Conservation (phyloP, 768 basidiomycete genomes). For the Pulveroboletus sp. region DNA sequence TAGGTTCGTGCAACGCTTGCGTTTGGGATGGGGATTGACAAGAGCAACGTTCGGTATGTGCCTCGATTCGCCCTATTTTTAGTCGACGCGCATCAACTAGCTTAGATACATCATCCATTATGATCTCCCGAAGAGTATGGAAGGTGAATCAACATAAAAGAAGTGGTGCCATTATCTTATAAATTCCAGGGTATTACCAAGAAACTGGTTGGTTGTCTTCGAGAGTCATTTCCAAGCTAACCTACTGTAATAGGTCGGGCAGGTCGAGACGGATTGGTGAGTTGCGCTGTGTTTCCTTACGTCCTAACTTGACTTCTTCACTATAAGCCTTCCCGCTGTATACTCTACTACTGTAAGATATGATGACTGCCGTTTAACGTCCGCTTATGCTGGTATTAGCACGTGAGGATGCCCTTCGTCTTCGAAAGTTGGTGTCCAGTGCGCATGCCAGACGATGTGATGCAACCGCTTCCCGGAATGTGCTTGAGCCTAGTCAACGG, state of each 20-base stretch:
- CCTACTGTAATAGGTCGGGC: slow-evolving; percentile 53
- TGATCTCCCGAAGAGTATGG: slow-evolving; percentile 78
- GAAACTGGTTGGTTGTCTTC: slow-evolving; percentile 57
- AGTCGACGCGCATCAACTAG: slow-evolving; percentile 9
- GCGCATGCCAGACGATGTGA: slow-evolving; percentile 43
- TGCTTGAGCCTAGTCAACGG: slow-evolving; percentile 62
- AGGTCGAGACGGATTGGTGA: slow-evolving; percentile 69
- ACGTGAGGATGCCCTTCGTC: slow-evolving; percentile 64
- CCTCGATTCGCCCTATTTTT: background rate
- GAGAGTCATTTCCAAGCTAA: background rate
- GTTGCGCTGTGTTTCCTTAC: slow-evolving; percentile 13
- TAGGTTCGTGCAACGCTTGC: slow-evolving; percentile 81
- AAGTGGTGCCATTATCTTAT: background rate
- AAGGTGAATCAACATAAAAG: slow-evolving; percentile 43
- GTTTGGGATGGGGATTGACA: slow-evolving; percentile 86
- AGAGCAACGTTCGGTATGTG: slow-evolving; percentile 62
- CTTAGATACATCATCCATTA: slow-evolving; percentile 71
- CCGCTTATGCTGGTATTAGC: slow-evolving; percentile 37
- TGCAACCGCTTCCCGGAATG: slow-evolving; percentile 41
- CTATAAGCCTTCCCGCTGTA: slow-evolving; percentile 67
- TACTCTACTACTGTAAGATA: slow-evolving; percentile 73
- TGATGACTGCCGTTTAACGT: background rate
- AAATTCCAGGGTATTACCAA: slow-evolving; percentile 68
- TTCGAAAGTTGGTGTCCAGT: slow-evolving; percentile 47
- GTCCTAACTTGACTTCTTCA: background rate